Evolutionary conservation across 345 rosid species (phyloP).

Genomic region (Linum tenue): DNA sequence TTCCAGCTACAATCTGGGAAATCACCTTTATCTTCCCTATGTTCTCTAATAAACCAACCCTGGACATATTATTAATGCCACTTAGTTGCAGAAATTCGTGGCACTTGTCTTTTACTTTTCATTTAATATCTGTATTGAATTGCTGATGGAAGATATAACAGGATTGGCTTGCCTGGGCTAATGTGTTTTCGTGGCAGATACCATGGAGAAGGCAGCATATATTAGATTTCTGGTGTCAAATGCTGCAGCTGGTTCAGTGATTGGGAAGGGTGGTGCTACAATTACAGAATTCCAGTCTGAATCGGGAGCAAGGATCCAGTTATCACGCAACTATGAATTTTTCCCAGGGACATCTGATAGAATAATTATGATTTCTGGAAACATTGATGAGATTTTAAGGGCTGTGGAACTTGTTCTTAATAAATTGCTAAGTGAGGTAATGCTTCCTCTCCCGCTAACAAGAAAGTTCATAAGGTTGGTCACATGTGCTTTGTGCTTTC

Average conservation of each 20-base stretch:
- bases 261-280: slow-evolving; percentile 97
- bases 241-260: slow-evolving; percentile 97
- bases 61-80: too few species aligned
- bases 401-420: slow-evolving; percentile 80
- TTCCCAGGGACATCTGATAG: slow-evolving; percentile 96
- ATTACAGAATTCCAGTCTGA: slow-evolving; percentile 91
- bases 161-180: background rate
- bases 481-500: background rate
- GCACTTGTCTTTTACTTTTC: background rate
- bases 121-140: background rate
- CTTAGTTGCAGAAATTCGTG: background rate
- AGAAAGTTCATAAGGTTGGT: background rate
- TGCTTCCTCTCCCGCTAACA: slow-evolving; percentile 1
- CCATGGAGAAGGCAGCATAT: slow-evolving; percentile 69
- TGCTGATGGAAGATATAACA: background rate
- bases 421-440: slow-evolving; percentile 84
- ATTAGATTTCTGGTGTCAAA: slow-evolving; percentile 88
- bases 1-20: too few species aligned
- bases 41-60: background rate
- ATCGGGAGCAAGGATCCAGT: slow-evolving; percentile 91
- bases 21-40: too few species aligned
- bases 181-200: slow-evolving; percentile 33
- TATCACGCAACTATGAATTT: slow-evolving; percentile 86
- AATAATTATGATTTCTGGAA: slow-evolving; percentile 80
- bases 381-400: slow-evolving; percentile 59